Percentiles rank a stretch among this genome's conserved stretches.
Evolutionary conservation across 2,329 filamentous ascomycete species (phyloP).

Genomic region (Penicillium occitanis): DNA sequence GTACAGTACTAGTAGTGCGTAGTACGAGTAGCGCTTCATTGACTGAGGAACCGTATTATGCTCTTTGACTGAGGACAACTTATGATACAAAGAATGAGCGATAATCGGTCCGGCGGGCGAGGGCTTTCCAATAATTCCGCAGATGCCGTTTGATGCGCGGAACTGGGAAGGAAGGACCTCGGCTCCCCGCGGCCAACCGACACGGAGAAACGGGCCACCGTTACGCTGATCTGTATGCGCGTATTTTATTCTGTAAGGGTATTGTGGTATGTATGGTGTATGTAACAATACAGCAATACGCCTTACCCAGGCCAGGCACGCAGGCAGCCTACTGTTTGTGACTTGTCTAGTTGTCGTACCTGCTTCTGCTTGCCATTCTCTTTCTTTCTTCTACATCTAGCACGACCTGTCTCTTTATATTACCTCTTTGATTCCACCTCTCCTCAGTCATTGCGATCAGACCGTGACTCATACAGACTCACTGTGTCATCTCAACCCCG

Average conservation of each 20-base stretch:
- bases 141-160: constrained; percentile 6
- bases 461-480: not conserved
- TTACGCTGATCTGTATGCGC: not conserved
- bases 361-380: not conserved
- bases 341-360: not conserved
- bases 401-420: not conserved
- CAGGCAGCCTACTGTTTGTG: not conserved
- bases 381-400: not conserved
- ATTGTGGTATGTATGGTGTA: not conserved
- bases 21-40: not conserved
- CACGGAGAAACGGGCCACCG: not conserved
- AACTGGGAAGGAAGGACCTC: constrained; percentile 11
- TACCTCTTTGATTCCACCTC: not conserved
- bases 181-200: constrained; percentile 24
- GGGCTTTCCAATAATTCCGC: not conserved
- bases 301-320: not conserved
- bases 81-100: not conserved
- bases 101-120: constrained; percentile 2
- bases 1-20: not conserved
- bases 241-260: not conserved
- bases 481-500: constrained; percentile 7
- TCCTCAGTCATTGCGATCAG: not conserved
- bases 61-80: not conserved
- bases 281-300: not conserved
- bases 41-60: not conserved